Evolutionary conservation across 768 basidiomycete species (phyloP), one percentile per base, ranked within the genome.

Genomic region (Pisolithus tinctorius): DNA sequence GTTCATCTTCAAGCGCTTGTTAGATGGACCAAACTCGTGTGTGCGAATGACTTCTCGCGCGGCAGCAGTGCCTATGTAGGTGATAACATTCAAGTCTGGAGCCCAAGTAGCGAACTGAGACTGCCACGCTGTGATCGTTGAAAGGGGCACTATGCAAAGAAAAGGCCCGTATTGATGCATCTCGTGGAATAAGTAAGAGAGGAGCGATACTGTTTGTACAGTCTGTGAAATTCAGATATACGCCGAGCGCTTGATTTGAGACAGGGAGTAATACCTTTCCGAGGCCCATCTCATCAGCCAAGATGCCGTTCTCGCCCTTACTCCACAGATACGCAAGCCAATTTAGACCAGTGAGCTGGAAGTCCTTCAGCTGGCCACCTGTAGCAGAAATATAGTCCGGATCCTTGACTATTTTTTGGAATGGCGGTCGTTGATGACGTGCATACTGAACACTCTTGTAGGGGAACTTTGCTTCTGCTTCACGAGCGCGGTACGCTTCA

Each of bases 241-340:
- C 42, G 23, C 57, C 52, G 0, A 34, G 45, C 53, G 16, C 29
- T 36, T 16, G 51, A 27, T 9, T n/a, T 57, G 23, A 13, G 11
- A 5, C 30, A 26, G 26, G 17, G 54, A 34, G 59, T 48, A 55
- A 43, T 55, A 88, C 80, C 82, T 99, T 99, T 49, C 96, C 96
- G 25, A 99, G 86, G 66, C 96, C 96, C 96, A 98, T 99, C 78
- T 99, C 96, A 63, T 99, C 96, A 1, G 96, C 96, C 34, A 99
- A 73, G 53, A 99, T 96, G 17, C 96, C 96, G 64, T 98, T 98
- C 60, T 95, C 88, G 8, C 90, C 90, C 59, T 91, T 83, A 57
- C 80, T 84, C 96, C 96, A 98, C 14, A 94, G 74, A 68, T 95
- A 98, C 4, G 91, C 87, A n/a, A 99, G 77, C 96, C 96, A 99